Conservation (phyloP, 2,329 filamentous ascomycete genomes). For the Hymenoscyphus salicellus region DNA sequence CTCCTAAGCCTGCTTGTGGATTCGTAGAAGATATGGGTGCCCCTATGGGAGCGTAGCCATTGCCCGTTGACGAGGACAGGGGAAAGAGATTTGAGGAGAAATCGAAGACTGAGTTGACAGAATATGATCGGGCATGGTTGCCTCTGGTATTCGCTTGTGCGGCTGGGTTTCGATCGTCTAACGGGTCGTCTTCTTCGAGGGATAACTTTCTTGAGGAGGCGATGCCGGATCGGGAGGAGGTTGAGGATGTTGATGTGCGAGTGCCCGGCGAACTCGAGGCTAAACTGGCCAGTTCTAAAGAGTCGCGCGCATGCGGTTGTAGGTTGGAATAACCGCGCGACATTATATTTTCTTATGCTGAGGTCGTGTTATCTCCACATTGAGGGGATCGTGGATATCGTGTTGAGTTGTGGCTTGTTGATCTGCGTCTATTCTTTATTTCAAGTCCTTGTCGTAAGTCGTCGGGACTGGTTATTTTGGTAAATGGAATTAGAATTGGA, state of each 20-base stretch:
- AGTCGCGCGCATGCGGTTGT: conserved; percentile 63
- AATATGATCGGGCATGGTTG: conserved; percentile 69
- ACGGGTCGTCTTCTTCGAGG: conserved; percentile 79
- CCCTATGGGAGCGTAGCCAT: conserved; percentile 82
- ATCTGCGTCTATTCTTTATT: neutral
- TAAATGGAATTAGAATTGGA: conserved; percentile 4
- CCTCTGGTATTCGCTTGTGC: conserved; percentile 36
- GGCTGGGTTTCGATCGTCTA: conserved; percentile 60
- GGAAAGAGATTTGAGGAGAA: conserved; percentile 93
- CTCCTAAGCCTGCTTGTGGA: conserved; percentile 57
- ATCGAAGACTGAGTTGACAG: conserved; percentile 89
- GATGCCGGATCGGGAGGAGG: conserved; percentile 77
- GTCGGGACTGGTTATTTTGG: neutral
- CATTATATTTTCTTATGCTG: conserved; percentile 25
- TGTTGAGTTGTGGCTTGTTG: neutral
- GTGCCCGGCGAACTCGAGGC: conserved; percentile 74
- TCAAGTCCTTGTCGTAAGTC: neutral
- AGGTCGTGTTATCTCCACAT: conserved; percentile 8
- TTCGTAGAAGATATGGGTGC: conserved; percentile 62
- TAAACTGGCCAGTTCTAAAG: conserved; percentile 90
- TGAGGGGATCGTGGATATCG: conserved; percentile 8
- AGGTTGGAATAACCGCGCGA: conserved; percentile 32
- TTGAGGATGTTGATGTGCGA: conserved; percentile 61
- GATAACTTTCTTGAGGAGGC: conserved; percentile 91
- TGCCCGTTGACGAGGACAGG: conserved; percentile 73